phyloP scores from a whole-genome alignment of 345 rosid genomes.

The Litchi chinensis region DNA sequence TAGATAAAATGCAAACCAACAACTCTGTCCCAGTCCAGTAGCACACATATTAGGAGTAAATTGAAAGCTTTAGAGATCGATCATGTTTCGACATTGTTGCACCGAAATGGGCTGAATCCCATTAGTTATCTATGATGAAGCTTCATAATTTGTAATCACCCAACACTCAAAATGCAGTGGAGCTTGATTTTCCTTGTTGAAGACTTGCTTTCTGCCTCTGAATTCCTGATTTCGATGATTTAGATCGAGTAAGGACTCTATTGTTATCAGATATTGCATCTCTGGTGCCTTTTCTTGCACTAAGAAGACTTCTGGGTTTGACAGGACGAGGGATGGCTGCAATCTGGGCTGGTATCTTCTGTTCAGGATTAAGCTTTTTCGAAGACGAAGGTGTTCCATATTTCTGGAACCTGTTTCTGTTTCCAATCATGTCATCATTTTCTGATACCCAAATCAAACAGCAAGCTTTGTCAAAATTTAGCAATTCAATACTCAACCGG shows the following conservation, averaged over 20 bases:
- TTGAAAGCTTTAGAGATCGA: too few species aligned
- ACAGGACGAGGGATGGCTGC: neutral
- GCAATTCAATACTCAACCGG: neutral
- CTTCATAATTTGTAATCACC: neutral
- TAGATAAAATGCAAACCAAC: too few species aligned
- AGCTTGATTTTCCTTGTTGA: conserved; percentile 4
- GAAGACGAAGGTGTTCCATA: conserved; percentile 6
- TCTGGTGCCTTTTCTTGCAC: neutral
- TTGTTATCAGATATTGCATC: neutral
- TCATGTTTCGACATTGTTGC: neutral
- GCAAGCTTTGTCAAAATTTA: neutral
- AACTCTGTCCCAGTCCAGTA: too few species aligned
- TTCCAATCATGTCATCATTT: conserved; percentile 36
- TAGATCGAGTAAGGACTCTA: neutral
- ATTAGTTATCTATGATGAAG: neutral
- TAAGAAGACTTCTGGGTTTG: conserved; percentile 1
- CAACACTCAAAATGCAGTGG: neutral
- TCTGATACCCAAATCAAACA: conserved; percentile 21
- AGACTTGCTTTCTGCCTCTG: neutral
- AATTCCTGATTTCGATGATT: neutral
- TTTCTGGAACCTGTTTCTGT: conserved; percentile 9
- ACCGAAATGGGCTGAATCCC: neutral
- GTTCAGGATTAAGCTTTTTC: conserved; percentile 12
- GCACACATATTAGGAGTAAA: too few species aligned
- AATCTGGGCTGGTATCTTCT: neutral